A percentile compares a stretch with the other conserved stretches of the same genome.
phyloP scores from a whole-genome alignment of 306 rosid species.

The Rosa persica region DNA sequence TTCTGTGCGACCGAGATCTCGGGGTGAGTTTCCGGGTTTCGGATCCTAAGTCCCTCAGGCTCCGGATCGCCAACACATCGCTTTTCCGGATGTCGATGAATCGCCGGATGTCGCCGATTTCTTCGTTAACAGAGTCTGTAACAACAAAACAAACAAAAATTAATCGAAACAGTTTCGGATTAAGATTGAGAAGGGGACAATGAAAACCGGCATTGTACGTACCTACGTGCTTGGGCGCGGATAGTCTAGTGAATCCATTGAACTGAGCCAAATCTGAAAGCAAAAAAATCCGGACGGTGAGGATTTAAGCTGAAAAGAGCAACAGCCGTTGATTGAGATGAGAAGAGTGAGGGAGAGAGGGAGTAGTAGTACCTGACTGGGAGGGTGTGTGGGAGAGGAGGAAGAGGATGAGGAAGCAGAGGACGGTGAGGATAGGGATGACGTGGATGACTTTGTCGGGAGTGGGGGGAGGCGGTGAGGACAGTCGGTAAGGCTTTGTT shows the following conservation, averaged over 20 bases:
- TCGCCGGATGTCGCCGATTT: constrained; percentile 36
- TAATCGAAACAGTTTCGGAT: background rate
- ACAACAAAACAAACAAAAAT: background rate
- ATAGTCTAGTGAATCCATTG: constrained; percentile 38
- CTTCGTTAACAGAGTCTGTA: constrained; percentile 32
- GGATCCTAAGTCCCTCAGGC: constrained; percentile 54
- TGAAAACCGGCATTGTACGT: constrained; percentile 38
- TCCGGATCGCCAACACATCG: constrained; percentile 59
- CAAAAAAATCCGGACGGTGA: background rate
- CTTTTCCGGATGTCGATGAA: constrained; percentile 38
- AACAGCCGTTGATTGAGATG: background rate
- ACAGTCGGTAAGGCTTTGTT: constrained; percentile 57
- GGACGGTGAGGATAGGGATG: constrained; percentile 80
- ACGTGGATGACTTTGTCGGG: constrained; percentile 72
- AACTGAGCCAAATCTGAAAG: constrained; percentile 71
- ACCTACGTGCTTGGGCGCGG: constrained; percentile 38
- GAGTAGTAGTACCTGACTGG: constrained; percentile 52
- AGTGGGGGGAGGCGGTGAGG: constrained; percentile 48
- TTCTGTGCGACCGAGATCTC: constrained; percentile 57
- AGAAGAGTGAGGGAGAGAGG: background rate
- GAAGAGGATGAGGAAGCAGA: constrained; percentile 89
- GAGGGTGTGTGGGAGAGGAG: constrained; percentile 91
- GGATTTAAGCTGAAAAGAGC: background rate
- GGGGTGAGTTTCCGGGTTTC: constrained; percentile 39
- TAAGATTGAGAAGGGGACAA: background rate